A percentile compares a stretch with the other conserved stretches of the same genome.
phyloP scores from a whole-genome alignment of 2,329 filamentous ascomycete genomes.

The Bipolaris zeicola region DNA sequence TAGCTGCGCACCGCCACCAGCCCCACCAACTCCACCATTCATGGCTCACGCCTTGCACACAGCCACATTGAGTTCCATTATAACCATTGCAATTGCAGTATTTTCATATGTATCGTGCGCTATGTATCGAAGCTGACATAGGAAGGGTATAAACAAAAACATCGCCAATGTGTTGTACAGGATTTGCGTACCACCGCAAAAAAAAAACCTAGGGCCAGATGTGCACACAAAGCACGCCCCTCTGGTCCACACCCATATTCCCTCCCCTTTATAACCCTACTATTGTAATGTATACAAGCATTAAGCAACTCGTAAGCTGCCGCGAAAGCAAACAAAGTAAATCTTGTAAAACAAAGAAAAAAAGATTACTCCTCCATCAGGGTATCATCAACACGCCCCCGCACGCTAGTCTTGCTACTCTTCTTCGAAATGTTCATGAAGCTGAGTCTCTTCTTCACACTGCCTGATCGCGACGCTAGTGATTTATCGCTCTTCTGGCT shows the following conservation, averaged over 20 bases:
- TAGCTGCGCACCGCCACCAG: conserved; percentile 13
- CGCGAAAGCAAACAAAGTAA: conserved; percentile 6
- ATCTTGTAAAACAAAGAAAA: conserved; percentile 3
- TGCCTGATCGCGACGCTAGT: conserved; percentile 53
- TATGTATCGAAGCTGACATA: conserved; percentile 5
- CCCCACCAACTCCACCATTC: conserved; percentile 10
- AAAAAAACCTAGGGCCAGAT: conserved; percentile 2
- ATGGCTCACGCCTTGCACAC: not conserved
- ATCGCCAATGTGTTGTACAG: conserved; percentile 13
- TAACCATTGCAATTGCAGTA: conserved; percentile 8
- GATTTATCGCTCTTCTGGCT: conserved; percentile 51
- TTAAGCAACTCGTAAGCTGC: conserved; percentile 18
- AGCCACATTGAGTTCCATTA: not conserved
- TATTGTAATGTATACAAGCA: conserved; percentile 14
- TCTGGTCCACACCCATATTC: not conserved
- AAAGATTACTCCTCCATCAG: conserved; percentile 41
- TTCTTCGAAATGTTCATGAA: conserved; percentile 77
- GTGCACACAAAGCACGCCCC: conserved; percentile 6
- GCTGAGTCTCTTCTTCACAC: conserved; percentile 78
- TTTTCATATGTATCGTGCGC: conserved; percentile 7
- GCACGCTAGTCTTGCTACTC: conserved; percentile 61
- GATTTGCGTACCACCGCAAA: conserved; percentile 5
- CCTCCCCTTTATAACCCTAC: conserved; percentile 1
- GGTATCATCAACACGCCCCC: conserved; percentile 34
- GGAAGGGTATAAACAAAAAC: conserved; percentile 22